Percentiles rank a stretch among this genome's conserved stretches.
phyloP scores from a whole-genome alignment of 2,329 filamentous ascomycete species.

The Pseudogymnoascus verrucosus region DNA sequence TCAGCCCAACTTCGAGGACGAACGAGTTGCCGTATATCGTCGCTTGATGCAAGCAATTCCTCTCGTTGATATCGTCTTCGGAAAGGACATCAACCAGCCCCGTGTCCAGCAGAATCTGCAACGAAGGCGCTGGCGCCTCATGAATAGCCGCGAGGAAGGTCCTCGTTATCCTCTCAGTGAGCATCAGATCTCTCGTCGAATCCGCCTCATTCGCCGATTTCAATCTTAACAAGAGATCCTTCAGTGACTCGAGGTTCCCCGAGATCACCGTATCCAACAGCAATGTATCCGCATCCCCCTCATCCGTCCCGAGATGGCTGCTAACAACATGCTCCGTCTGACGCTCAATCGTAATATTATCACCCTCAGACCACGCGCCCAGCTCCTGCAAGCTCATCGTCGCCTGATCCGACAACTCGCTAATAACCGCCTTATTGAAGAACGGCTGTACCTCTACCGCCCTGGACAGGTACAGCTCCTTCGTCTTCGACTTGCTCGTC shows the following conservation, averaged over 20 bases:
- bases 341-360: constrained; percentile 74
- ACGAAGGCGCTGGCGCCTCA: constrained; percentile 69
- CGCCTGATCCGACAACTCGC: constrained; percentile 90
- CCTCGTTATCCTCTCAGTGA: constrained; percentile 72
- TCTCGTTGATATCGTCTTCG: constrained; percentile 94
- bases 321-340: constrained; percentile 54
- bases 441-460: constrained; percentile 97
- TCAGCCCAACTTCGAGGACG: constrained; percentile 69
- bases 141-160: constrained; percentile 87
- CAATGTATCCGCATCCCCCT: constrained; percentile 82
- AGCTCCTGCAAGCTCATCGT: constrained; percentile 94
- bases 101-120: constrained; percentile 71
- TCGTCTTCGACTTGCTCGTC: constrained; percentile 97
- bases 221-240: constrained; percentile 74
- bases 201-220: constrained; percentile 44
- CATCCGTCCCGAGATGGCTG: constrained; percentile 66
- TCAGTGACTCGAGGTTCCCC: constrained; percentile 68
- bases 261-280: constrained; percentile 79
- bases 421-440: constrained; percentile 95
- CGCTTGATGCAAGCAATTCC: constrained; percentile 94
- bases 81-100: constrained; percentile 81
- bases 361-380: constrained; percentile 93
- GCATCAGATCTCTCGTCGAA: constrained; percentile 47
- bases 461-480: constrained; percentile 90
- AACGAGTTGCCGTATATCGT: constrained; percentile 82